phyloP scores from a whole-genome alignment of 441 rosid genomes.

The Aquilaria agallochum region DNA sequence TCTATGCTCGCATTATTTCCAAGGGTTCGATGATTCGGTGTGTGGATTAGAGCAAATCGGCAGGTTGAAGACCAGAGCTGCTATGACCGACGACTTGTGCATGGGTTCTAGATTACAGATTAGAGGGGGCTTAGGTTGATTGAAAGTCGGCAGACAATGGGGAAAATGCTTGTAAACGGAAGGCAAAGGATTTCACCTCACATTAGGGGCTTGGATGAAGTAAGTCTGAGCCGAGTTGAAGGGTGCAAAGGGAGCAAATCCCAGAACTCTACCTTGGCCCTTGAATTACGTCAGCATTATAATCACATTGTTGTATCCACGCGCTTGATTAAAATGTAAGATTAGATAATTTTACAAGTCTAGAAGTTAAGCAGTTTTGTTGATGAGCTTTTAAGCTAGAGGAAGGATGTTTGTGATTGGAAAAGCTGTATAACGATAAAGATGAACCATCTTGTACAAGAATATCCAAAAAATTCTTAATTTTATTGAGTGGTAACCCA shows the following conservation, averaged over 20 bases:
- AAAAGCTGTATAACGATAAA: too few relatives aligned
- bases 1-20: too few relatives aligned
- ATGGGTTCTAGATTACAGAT: constrained; percentile 18
- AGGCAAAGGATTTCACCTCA: constrained; percentile 29
- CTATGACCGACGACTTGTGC: constrained; percentile 19
- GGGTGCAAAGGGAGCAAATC: constrained; percentile 61
- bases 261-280: constrained; percentile 86
- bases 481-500: background rate
- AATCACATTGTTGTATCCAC: background rate
- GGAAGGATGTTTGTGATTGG: too few relatives aligned
- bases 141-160: constrained; percentile 28
- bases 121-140: constrained; percentile 21
- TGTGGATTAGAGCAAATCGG: too few relatives aligned
- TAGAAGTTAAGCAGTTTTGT: too few relatives aligned
- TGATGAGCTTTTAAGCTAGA: too few relatives aligned
- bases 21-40: too few relatives aligned
- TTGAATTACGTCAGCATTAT: constrained; percentile 42
- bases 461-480: background rate
- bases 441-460: background rate
- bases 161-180: constrained; percentile 19
- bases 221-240: constrained; percentile 40
- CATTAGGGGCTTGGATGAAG: constrained; percentile 29
- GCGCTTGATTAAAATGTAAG: background rate
- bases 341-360: too few relatives aligned
- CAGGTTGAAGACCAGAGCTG: too few relatives aligned